Conservation (phyloP, 2,329 filamentous ascomycete genomes). For the Leptographium lundbergii region DNA sequence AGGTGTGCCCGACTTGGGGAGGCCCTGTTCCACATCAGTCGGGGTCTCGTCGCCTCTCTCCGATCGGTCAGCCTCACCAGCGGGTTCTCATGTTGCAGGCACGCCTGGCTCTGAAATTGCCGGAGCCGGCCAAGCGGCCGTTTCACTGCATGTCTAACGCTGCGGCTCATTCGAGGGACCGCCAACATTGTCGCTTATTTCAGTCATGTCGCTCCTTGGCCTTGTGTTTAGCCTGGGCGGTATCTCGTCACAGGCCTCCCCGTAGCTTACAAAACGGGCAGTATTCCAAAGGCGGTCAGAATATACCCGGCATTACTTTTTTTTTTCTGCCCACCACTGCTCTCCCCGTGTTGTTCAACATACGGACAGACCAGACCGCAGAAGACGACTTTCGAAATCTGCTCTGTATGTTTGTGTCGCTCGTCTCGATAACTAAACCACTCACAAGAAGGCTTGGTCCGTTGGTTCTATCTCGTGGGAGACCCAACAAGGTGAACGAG, state of each 20-base stretch:
- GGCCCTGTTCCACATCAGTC: conserved; percentile 43
- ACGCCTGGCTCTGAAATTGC: conserved; percentile 38
- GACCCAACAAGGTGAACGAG: too few species aligned
- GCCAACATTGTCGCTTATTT: conserved; percentile 2
- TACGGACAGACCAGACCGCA: neutral
- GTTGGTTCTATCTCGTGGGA: neutral
- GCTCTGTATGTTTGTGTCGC: too few species aligned
- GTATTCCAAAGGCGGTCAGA: conserved; percentile 5
- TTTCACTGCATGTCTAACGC: conserved; percentile 14
- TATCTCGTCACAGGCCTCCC: neutral
- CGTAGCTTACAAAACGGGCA: neutral
- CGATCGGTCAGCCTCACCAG: conserved; percentile 38
- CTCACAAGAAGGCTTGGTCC: too few species aligned
- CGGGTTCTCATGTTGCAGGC: conserved; percentile 71
- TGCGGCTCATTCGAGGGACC: neutral
- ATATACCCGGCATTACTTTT: conserved; percentile 1
- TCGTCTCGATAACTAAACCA: too few species aligned
- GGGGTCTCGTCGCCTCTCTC: neutral
- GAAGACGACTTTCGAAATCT: neutral
- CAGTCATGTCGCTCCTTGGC: neutral
- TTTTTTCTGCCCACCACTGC: neutral
- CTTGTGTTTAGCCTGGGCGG: neutral
- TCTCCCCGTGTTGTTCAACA: neutral
- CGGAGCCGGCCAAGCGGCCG: conserved; percentile 8
- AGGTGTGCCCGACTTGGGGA: conserved; percentile 65